phyloP scores from a whole-genome alignment of 129 eudicot genomes.

The Pseudognaphalium luteoalbum region DNA sequence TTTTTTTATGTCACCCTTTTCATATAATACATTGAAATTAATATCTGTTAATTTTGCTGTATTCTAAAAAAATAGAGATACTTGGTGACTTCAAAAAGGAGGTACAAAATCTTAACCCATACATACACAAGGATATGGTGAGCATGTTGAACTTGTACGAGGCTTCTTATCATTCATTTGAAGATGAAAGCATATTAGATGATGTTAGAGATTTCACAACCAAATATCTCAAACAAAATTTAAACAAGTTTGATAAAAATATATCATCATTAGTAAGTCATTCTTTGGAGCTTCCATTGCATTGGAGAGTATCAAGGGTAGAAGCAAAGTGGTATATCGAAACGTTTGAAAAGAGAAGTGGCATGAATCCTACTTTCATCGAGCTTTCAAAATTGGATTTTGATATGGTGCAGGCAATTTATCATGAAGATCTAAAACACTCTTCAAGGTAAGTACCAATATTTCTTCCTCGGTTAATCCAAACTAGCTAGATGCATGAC shows the following conservation, averaged over 20 bases:
- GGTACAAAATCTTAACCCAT: not conserved
- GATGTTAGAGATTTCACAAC: conserved; percentile 25
- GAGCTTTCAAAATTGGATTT: conserved; percentile 36
- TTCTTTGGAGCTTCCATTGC: conserved; percentile 32
- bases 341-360: not conserved
- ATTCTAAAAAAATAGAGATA: too few species aligned
- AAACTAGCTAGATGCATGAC: too few species aligned
- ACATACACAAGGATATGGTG: not conserved
- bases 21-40: too few species aligned
- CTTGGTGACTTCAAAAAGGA: too few species aligned
- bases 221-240: conserved; percentile 4
- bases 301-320: conserved; percentile 30
- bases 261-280: conserved; percentile 20
- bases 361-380: conserved; percentile 7
- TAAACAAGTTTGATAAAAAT: not conserved
- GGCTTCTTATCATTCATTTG: conserved; percentile 30
- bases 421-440: conserved; percentile 31
- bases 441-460: conserved; percentile 21
- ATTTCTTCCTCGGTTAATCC: too few species aligned
- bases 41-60: too few species aligned
- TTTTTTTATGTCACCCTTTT: too few species aligned
- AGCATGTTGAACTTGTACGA: conserved; percentile 31
- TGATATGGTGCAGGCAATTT: conserved; percentile 28
- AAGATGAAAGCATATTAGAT: conserved; percentile 25
- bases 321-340: conserved; percentile 34